Percentiles rank a stretch among this genome's conserved stretches.
phyloP scores from a whole-genome alignment of 2,329 filamentous ascomycete species.

The Stachybotrys elegans region DNA sequence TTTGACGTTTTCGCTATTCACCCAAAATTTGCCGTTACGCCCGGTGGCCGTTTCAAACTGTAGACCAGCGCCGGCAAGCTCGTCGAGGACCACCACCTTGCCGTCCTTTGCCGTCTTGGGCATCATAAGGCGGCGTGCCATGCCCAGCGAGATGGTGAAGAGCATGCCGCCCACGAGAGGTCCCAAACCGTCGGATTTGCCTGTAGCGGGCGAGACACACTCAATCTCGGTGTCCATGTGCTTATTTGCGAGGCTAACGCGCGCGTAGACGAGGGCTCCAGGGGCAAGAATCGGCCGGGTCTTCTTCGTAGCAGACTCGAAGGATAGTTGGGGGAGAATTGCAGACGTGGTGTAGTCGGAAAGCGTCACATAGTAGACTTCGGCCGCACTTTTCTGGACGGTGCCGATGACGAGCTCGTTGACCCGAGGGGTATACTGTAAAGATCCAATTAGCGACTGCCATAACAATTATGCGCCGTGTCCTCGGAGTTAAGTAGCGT shows the following conservation, averaged over 20 bases:
- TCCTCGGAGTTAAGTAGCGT: conserved; percentile 13
- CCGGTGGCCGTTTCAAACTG: conserved; percentile 93
- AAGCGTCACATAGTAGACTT: conserved; percentile 76
- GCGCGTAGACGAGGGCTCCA: conserved; percentile 83
- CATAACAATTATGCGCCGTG: conserved; percentile 3
- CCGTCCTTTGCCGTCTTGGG: conserved; percentile 56
- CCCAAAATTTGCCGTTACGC: conserved; percentile 88
- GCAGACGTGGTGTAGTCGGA: conserved; percentile 61
- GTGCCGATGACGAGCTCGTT: conserved; percentile 88
- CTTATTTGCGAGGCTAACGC: conserved; percentile 70
- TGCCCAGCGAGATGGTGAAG: conserved; percentile 71
- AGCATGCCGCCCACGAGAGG: conserved; percentile 82
- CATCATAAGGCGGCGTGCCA: conserved; percentile 75
- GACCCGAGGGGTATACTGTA: conserved; percentile 70
- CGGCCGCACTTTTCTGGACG: conserved; percentile 67
- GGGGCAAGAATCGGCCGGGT: conserved; percentile 72
- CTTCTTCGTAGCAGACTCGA: conserved; percentile 89
- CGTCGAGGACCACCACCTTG: conserved; percentile 69
- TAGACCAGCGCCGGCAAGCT: conserved; percentile 68
- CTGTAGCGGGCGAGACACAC: conserved; percentile 80
- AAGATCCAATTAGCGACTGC: conserved; percentile 25
- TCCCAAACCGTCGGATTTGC: conserved; percentile 83
- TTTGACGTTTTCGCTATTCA: conserved; percentile 70
- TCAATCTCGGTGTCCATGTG: conserved; percentile 88
- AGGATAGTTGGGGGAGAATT: conserved; percentile 80